These are phyloP conservation scores for Sergeia podlipaevii DNA, from an alignment of 208 protist genomes.

Conservation along the genomic window DNA sequence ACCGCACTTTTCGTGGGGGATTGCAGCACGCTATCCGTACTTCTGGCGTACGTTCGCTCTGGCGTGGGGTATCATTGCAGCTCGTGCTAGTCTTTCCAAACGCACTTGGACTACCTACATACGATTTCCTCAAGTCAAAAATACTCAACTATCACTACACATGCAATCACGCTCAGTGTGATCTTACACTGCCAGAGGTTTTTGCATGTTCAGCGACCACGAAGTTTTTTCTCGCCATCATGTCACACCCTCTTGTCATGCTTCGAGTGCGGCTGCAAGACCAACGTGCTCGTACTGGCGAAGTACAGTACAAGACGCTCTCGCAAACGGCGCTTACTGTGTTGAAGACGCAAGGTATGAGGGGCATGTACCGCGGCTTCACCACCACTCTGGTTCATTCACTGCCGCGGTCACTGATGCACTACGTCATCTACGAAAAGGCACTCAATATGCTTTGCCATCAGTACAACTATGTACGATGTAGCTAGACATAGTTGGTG, in stretches of 20 bases:
- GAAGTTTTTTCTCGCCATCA: conserved; percentile 48
- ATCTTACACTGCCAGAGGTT: conserved; percentile 63
- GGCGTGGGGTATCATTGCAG: conserved; percentile 72
- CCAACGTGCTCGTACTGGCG: conserved; percentile 43
- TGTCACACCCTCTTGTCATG: conserved; percentile 79
- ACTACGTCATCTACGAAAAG: conserved; percentile 84
- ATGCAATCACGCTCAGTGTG: conserved; percentile 7
- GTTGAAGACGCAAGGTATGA: conserved; percentile 52
- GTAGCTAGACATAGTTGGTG: too few species aligned
- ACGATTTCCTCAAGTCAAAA: conserved; percentile 68
- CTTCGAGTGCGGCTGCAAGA: conserved; percentile 83
- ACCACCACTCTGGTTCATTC: conserved; percentile 59
- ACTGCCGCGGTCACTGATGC: conserved; percentile 62
- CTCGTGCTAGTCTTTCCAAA: conserved; percentile 78
- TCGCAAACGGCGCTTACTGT: conserved; percentile 42
- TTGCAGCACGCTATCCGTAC: conserved; percentile 45
- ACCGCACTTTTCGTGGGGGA: conserved; percentile 59
- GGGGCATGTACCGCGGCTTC: conserved; percentile 75
- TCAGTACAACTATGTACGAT: conserved; percentile 1
- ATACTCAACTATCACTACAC: conserved; percentile 32
- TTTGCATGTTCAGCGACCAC: conserved; percentile 66
- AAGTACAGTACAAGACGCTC: conserved; percentile 55
- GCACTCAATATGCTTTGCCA: conserved; percentile 33
- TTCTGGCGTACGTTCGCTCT: conserved; percentile 69
- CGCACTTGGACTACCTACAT: conserved; percentile 66